Percentiles rank a stretch among this genome's conserved stretches.
These are phyloP conservation scores for Kentomonas sorsogonicus DNA, from an alignment of 208 protist species.

Conservation along the genomic window DNA sequence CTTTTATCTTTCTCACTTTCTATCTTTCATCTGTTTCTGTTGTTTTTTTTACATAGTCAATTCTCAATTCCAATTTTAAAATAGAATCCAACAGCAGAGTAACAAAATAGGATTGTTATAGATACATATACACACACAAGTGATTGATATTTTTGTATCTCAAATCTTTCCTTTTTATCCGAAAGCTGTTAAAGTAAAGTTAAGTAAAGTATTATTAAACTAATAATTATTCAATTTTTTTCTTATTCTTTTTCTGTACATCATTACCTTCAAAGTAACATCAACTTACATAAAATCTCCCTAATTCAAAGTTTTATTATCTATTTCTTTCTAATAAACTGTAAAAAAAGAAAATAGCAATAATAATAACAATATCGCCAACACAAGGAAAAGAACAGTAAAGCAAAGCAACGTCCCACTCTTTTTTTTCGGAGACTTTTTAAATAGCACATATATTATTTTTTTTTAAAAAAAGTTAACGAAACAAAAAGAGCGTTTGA, in stretches of 20 bases:
- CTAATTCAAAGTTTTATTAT: not conserved
- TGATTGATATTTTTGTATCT: too few relatives aligned
- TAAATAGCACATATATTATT: not conserved
- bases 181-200: not conserved
- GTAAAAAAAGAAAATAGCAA: too few relatives aligned
- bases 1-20: too few relatives aligned
- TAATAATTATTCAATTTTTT: slow-evolving; percentile 8
- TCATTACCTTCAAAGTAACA: slow-evolving; percentile 1
- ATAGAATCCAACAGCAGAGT: not conserved
- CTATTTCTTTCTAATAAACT: not conserved
- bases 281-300: not conserved
- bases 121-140: not conserved
- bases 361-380: too few relatives aligned
- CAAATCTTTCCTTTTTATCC: too few relatives aligned
- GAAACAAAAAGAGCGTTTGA: too few relatives aligned
- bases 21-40: not conserved
- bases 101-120: not conserved
- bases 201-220: slow-evolving; percentile 6
- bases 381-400: too few relatives aligned
- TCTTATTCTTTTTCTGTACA: slow-evolving; percentile 1
- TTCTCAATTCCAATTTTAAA: not conserved
- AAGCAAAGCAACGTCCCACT: too few relatives aligned
- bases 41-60: not conserved
- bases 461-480: slow-evolving; percentile 1
- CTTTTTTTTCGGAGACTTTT: not conserved